Conservation (phyloP, 202 grass and related monocot genomes). For the Panicum hallii region DNA sequence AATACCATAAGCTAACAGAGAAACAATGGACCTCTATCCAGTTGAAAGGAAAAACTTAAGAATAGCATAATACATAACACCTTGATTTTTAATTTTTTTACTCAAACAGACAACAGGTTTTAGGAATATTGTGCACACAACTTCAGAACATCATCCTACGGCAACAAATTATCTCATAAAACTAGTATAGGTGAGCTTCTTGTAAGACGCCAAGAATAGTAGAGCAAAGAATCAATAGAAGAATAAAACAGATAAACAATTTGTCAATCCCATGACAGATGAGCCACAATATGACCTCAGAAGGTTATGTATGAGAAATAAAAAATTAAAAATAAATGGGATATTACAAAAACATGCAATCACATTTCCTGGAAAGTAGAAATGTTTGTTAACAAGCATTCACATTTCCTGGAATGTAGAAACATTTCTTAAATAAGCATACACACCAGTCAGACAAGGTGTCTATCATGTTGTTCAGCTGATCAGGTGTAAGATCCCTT, state of each 20-base stretch:
- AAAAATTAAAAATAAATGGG: neutral
- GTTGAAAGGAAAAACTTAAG: neutral
- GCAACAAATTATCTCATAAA: neutral
- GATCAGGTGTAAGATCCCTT: conserved; percentile 92
- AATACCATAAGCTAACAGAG: conserved; percentile 14
- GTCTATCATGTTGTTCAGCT: conserved; percentile 88
- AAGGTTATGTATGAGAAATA: neutral
- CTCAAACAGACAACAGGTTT: neutral
- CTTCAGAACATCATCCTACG: conserved; percentile 1
- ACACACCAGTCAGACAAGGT: conserved; percentile 83
- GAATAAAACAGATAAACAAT: neutral
- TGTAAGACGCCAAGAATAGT: neutral
- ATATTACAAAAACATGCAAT: conserved; percentile 34
- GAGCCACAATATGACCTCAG: neutral
- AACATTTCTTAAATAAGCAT: conserved; percentile 39
- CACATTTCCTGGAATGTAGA: conserved; percentile 17
- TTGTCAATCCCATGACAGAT: neutral
- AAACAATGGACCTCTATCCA: conserved; percentile 6
- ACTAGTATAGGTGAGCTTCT: neutral
- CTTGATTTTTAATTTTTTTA: neutral
- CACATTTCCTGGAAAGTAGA: conserved; percentile 12
- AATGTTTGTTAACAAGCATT: conserved; percentile 33
- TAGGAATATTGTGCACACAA: neutral
- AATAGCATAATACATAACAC: neutral
- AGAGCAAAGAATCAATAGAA: neutral